Evolutionary conservation across 106 monocot genomes (phyloP), one percentile per base, ranked within the genome.

Genomic region (Acorus gramineus): DNA sequence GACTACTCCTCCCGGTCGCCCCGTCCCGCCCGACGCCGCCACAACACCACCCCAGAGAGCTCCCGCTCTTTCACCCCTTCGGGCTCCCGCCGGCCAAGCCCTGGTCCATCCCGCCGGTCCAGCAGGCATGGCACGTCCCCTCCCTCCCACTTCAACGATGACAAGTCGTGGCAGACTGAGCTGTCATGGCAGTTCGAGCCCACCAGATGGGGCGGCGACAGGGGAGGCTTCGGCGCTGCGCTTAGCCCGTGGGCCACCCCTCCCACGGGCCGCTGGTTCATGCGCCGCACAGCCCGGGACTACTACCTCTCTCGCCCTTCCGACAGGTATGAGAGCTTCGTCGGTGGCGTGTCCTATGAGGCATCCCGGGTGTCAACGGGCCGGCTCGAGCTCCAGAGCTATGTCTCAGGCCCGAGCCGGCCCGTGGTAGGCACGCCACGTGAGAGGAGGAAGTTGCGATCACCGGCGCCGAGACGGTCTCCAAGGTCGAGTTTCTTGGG

Each of bases 151-250:
- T 28, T 28, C 28, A 28, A 42, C 12, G 64, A 76, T 56, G 57
- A 47, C 58, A 13, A 12, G 9, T 49, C 74, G 2, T 71, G 74
- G 75, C 75, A 72, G 62, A 63, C 46, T 43, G 76, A 73, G 4
- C 63, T 73, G n/a, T 81, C 81, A 2, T 81, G 81, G 81, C 76
- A 73, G 56, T 49, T 68, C 45, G 72, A 76, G 55, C 68, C 76
- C n/a, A 50, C 14, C 6, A 63, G 68, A 1, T 74, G 74, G 74
- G 60, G 44, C 14, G 67, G 69, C 13, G 45, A 63, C 10, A 7
- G 6, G n/a, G 52, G 44, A 2, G 81, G 81, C 13, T 61, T 81
- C 14, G 76, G 72, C 2, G 76, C 76, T 0, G 81, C 68, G 14
- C 50, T 73, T 42, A 65, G 45, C 69, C 81, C 81, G 6, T 80